Percentiles rank a stretch among this genome's conserved stretches.
phyloP scores from a whole-genome alignment of 139 green algal species.

The Chlorella ohadii region DNA sequence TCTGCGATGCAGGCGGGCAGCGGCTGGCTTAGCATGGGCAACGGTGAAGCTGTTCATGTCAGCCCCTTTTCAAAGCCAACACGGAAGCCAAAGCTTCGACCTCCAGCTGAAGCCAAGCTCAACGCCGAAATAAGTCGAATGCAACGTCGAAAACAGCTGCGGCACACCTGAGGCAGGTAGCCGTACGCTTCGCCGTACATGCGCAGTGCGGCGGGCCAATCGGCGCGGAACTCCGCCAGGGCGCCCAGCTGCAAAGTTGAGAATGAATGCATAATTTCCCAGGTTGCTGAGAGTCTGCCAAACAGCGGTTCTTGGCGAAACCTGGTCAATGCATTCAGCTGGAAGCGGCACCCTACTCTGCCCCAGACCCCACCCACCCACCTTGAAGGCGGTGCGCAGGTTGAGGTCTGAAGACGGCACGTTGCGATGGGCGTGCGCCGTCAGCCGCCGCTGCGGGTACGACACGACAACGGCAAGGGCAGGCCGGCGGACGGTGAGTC shows the following conservation, averaged over 20 bases:
- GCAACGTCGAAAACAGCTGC: background rate
- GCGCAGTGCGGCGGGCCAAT: slow-evolving; percentile 52
- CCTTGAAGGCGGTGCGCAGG: slow-evolving; percentile 69
- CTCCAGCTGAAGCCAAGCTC: too few relatives aligned
- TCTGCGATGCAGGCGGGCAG: background rate
- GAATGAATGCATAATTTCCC: background rate
- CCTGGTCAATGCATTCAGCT: too few relatives aligned
- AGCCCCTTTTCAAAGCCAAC: too few relatives aligned
- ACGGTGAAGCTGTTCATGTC: too few relatives aligned
- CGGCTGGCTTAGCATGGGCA: background rate
- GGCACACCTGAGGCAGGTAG: slow-evolving; percentile 36
- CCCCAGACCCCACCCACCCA: background rate
- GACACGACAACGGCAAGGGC: too few relatives aligned
- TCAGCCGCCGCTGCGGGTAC: slow-evolving; percentile 43
- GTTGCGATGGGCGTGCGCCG: slow-evolving; percentile 43
- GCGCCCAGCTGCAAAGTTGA: slow-evolving; percentile 38
- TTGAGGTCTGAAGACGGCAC: slow-evolving; percentile 48
- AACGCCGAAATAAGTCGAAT: too few relatives aligned
- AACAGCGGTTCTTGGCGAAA: too few relatives aligned
- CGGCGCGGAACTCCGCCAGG: slow-evolving; percentile 51
- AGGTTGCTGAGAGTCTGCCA: too few relatives aligned
- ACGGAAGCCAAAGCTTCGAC: too few relatives aligned
- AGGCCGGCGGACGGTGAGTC: too few relatives aligned
- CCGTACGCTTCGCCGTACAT: slow-evolving; percentile 53
- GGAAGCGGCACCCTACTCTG: background rate